Conservation (phyloP, 1,284 basidiomycete genomes). For the Tremellales sp. region DNA sequence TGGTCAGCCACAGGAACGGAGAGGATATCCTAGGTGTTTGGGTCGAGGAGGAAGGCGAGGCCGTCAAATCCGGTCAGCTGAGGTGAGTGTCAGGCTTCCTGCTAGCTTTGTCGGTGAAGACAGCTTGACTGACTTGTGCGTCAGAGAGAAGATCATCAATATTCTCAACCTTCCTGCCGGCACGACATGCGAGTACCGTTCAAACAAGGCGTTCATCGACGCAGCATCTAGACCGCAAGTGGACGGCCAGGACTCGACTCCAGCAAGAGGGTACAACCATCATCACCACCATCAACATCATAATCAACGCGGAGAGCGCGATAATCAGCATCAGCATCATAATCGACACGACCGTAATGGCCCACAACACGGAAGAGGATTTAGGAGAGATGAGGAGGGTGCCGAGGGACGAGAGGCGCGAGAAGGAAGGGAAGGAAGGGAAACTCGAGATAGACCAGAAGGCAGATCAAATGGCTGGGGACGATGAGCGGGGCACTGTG, state of each 20-base stretch:
- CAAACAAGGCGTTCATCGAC: slow-evolving; percentile 45
- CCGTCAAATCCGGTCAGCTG: slow-evolving; percentile 38
- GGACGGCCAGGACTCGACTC: background rate
- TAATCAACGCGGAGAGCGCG: background rate
- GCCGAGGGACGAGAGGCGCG: background rate
- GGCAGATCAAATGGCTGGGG: too few relatives aligned
- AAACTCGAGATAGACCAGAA: too few relatives aligned
- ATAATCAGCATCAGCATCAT: slow-evolving; percentile 6
- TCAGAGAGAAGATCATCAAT: slow-evolving; percentile 45
- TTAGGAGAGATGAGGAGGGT: background rate
- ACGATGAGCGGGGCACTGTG: too few relatives aligned
- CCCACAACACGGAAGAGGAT: background rate
- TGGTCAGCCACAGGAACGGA: slow-evolving; percentile 44
- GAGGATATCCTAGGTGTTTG: slow-evolving; percentile 50
- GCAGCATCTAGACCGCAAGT: slow-evolving; percentile 22
- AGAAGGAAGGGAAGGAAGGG: background rate
- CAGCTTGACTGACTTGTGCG: background rate
- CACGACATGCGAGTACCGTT: slow-evolving; percentile 47
- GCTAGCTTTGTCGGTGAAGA: background rate
- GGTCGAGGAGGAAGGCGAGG: slow-evolving; percentile 48
- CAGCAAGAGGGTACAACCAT: background rate
- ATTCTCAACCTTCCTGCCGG: slow-evolving; percentile 40
- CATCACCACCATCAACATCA: background rate
- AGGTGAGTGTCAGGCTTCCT: slow-evolving; percentile 30
- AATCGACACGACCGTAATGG: background rate